These are phyloP conservation scores for Leptodermis oblonga DNA, from an alignment of 257 asterid genomes.

Conservation along the genomic window DNA sequence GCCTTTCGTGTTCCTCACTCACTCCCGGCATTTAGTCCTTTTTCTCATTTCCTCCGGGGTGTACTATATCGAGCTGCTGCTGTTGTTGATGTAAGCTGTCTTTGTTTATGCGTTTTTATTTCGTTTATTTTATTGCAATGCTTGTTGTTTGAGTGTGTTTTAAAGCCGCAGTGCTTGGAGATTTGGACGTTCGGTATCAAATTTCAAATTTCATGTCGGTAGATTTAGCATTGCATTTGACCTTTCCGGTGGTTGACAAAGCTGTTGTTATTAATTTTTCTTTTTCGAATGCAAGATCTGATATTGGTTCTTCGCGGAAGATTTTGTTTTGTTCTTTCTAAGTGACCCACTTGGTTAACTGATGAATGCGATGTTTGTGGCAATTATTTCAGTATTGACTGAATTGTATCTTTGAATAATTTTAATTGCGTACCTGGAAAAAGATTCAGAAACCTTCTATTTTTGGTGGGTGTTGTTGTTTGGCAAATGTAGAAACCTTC, in stretches of 20 bases:
- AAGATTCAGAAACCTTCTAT: background rate
- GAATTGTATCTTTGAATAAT: background rate
- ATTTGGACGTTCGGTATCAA: background rate
- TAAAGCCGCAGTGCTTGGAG: background rate
- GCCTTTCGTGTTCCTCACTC: background rate
- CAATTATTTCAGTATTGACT: background rate
- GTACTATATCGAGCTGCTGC: constrained; percentile 29
- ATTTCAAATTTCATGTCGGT: constrained; percentile 15
- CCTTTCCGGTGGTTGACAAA: constrained; percentile 12
- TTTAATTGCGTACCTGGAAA: background rate
- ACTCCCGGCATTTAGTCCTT: constrained; percentile 9
- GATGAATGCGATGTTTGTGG: background rate
- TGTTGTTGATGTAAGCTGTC: constrained; percentile 42
- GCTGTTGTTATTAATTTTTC: too few species aligned
- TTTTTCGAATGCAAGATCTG: constrained; percentile 50
- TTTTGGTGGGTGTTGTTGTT: background rate
- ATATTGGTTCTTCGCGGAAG: constrained; percentile 26
- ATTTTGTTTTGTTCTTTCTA: constrained; percentile 10
- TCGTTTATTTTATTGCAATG: background rate
- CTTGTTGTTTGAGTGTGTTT: background rate
- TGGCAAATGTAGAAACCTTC: constrained; percentile 7
- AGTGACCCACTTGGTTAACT: background rate
- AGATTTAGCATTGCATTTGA: constrained; percentile 22
- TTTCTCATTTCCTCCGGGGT: constrained; percentile 18
- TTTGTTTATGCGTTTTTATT: constrained; percentile 1